A percentile compares a stretch with the other conserved stretches of the same genome.
Evolutionary conservation across 2,329 filamentous ascomycete species (phyloP).

Genomic region (Cladosporium velox): DNA sequence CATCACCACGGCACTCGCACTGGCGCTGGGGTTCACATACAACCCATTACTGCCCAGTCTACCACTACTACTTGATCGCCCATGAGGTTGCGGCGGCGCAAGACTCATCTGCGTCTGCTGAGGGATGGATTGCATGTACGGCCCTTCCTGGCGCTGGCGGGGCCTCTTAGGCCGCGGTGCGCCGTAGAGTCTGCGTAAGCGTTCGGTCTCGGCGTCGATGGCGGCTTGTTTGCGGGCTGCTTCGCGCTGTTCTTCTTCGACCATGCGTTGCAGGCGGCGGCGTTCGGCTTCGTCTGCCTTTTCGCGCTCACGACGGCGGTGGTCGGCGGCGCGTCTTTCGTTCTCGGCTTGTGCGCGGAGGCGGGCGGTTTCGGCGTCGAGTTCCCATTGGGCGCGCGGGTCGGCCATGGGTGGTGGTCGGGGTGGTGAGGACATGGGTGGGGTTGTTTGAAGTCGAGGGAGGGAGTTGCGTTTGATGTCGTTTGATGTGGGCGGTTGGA

Average conservation of each 20-base stretch:
- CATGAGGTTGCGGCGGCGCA: conserved; percentile 14
- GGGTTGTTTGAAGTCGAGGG: conserved; percentile 32
- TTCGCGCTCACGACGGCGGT: conserved; percentile 57
- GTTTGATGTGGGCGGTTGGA: conserved; percentile 21
- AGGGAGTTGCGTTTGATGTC: conserved; percentile 31
- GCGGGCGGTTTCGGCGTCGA: conserved; percentile 53
- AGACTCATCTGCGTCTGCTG: conserved; percentile 27
- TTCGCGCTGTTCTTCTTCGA: conserved; percentile 61
- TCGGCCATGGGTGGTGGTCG: conserved; percentile 47
- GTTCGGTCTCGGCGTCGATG: conserved; percentile 72
- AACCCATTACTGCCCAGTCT: conserved; percentile 30
- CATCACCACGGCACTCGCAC: conserved; percentile 36
- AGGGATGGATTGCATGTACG: conserved; percentile 29
- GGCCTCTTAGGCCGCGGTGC: conserved; percentile 30
- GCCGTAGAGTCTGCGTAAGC: conserved; percentile 69
- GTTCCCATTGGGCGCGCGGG: conserved; percentile 55
- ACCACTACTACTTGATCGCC: conserved; percentile 17
- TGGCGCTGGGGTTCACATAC: conserved; percentile 35
- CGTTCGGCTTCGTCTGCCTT: conserved; percentile 59
- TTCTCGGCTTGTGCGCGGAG: conserved; percentile 46
- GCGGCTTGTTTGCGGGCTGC: conserved; percentile 52
- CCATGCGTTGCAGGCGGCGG: conserved; percentile 57
- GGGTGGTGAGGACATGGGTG: conserved; percentile 19
- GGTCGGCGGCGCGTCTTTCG: conserved; percentile 51
- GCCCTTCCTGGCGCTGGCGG: conserved; percentile 20